Conservation (phyloP, 805 yeast species). For the Saccharomycopsis sp. region DNA sequence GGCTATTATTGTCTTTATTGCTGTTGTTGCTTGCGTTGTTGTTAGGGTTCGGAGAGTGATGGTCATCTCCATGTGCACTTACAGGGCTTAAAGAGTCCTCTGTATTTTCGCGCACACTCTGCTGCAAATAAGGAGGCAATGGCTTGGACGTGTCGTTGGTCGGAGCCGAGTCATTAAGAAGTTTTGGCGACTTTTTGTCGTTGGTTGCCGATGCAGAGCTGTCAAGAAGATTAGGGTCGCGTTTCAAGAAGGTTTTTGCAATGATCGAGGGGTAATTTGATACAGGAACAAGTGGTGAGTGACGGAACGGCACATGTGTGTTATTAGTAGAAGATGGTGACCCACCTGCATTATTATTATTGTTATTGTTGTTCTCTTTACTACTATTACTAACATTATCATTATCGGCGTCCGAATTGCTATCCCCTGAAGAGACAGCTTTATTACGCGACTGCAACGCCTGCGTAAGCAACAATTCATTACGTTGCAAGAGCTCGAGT, state of each 20-base stretch:
- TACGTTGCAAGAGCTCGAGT: constrained; percentile 58
- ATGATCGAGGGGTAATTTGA: constrained; percentile 8
- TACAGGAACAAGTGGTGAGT: neutral
- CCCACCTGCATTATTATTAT: neutral
- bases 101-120: constrained; percentile 35
- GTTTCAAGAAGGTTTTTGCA: constrained; percentile 39
- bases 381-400: too few species aligned
- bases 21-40: constrained; percentile 15
- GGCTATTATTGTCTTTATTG: constrained; percentile 4
- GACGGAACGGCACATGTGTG: neutral
- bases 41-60: too few species aligned
- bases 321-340: neutral
- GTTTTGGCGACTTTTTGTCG: constrained; percentile 19
- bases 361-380: neutral
- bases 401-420: too few species aligned
- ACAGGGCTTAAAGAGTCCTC: constrained; percentile 18
- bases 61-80: neutral
- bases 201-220: neutral
- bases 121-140: constrained; percentile 38
- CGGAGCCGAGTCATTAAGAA: constrained; percentile 39
- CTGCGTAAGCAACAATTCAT: constrained; percentile 61
- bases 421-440: too few species aligned
- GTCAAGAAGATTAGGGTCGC: constrained; percentile 36
- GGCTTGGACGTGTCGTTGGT: constrained; percentile 31
- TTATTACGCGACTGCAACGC: constrained; percentile 37